Base-by-base conservation (phyloP, 495 filamentous ascomycete species). In the Podospora fimiseda region DNA sequence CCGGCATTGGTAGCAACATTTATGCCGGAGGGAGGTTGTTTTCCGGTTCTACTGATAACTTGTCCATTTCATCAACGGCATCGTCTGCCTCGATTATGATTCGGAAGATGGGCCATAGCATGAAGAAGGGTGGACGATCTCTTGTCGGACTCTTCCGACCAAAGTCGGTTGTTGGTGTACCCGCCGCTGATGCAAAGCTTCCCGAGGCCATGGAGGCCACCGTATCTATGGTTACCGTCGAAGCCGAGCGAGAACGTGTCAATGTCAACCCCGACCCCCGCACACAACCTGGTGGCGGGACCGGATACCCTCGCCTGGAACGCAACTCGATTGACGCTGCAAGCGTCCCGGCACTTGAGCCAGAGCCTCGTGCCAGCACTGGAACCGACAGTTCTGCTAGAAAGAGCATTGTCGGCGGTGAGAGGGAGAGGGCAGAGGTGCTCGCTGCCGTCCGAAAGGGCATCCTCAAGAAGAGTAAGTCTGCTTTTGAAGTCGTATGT, bases 31-130 rank as follows among this genome's bases (percentile, higher is more conserved):
- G 93, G 57, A 83, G 85, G 55, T 80, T 92, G 53, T 96, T 96
- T 67, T 78, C 84, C 19, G 88, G 90, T 20, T 98, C 93, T 23
- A 97, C 90, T 7, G 93, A 99, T 71, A 96, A 97, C 55, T 67
- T 99, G 14, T 97, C 94, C 2, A 90, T 99, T 50, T 96, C 92
- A 3, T 97, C 94, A 11, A 97, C 93, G 15, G 93, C 93, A 23
- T 97, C 94, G 6, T 99, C 93, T 18, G 93, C 93, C 20, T 97
- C 94, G 33, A 86, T 99, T 57, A 99, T 99, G 93, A 91, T 99
- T 62, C 83, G 93, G 23, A 99, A 99, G 76, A 97, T 99, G 94
- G 94, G 93, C 60, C 87, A 89, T 54, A 91, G 94, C 18, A 86
- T 96, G 85, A 99, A 95, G 80, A 91, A 89, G 68, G 84, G 87